Evolutionary conservation across 2,329 filamentous ascomycete genomes (phyloP), one percentile per base, ranked within the genome.

Genomic region (Cadophora gregata): DNA sequence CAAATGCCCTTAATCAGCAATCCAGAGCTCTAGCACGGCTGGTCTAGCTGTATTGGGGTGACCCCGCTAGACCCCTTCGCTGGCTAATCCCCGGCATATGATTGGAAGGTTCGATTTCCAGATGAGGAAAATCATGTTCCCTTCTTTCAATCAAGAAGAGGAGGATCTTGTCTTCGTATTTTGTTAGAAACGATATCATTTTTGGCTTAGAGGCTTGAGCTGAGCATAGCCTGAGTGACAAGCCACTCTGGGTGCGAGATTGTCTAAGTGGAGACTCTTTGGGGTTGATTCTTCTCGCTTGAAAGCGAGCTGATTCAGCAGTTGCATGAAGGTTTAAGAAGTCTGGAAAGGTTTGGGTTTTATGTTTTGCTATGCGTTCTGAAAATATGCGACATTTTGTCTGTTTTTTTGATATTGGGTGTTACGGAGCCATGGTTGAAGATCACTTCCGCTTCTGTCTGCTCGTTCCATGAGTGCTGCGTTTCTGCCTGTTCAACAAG

Each of bases 1-100:
- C n/a, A 50, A 62, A 51, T 29, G 42, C 51, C n/a, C 48, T 66
- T 62, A 66, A 29, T 66, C 64, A 66, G 64, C 62, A 27, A n/a
- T 42, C 61, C 33, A 42, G 16, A 42, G 59, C 59, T 33, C 12
- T 2, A 42, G 14, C 6, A 48, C 27, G 62, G 38, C 29, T 48
- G 42, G 47, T 51, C 38, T 48, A 64, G 29, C 62, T 38, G 55
- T 29, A 51, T 59, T 21, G 4, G 25, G 38, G 3, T 9, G 42
- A 27, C n/a, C 24, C 59, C 16, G 42, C 45, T 16, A 14, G 8
- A 29, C 14, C 5, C 27, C 42, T 59, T 38, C 14, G 36, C 19
- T 47, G 56, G 36, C 24, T 19, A 29, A 45, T 59, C 24, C 2
- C 3, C 14, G 42, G 36, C 21, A 1, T 29, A 12, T 59, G 56